Evolutionary conservation across 2,329 filamentous ascomycete species (phyloP).

Genomic region (Lachnellula subtilissima): DNA sequence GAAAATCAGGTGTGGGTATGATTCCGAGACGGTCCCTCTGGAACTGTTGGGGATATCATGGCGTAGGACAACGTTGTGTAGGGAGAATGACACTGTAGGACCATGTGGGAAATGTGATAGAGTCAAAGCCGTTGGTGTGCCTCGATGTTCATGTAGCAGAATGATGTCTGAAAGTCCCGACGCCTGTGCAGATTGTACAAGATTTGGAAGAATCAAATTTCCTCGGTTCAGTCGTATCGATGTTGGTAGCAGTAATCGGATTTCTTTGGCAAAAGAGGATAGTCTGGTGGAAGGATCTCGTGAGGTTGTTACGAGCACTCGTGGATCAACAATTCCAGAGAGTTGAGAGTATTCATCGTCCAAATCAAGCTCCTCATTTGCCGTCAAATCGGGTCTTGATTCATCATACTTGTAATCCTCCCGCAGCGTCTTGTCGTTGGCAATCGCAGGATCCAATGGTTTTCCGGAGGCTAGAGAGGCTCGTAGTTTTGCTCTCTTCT

Average conservation of each 20-base stretch:
- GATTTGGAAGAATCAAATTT: slow-evolving; percentile 79
- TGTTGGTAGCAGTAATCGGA: slow-evolving; percentile 77
- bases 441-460: slow-evolving; percentile 73
- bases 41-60: slow-evolving; percentile 88
- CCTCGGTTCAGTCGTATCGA: slow-evolving; percentile 86
- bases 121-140: slow-evolving; percentile 84
- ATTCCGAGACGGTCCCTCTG: slow-evolving; percentile 83
- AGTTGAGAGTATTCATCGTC: slow-evolving; percentile 89
- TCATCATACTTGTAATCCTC: slow-evolving; percentile 95
- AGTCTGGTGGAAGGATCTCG: slow-evolving; percentile 81
- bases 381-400: slow-evolving; percentile 61
- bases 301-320: slow-evolving; percentile 86
- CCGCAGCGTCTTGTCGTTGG: slow-evolving; percentile 77
- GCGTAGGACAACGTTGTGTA: slow-evolving; percentile 89
- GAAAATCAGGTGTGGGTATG: slow-evolving; percentile 91
- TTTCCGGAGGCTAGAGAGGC: slow-evolving; percentile 85
- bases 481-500: slow-evolving; percentile 84
- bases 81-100: slow-evolving; percentile 78
- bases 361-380: slow-evolving; percentile 66
- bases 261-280: slow-evolving; percentile 88
- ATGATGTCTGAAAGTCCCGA: slow-evolving; percentile 80
- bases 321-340: slow-evolving; percentile 85
- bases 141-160: slow-evolving; percentile 85
- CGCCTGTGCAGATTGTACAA: slow-evolving; percentile 75
- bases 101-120: slow-evolving; percentile 85